A percentile compares a stretch with the other conserved stretches of the same genome.
Evolutionary conservation across 2,329 filamentous ascomycete species (phyloP).

Genomic region (Trichoderma afroharzianum): DNA sequence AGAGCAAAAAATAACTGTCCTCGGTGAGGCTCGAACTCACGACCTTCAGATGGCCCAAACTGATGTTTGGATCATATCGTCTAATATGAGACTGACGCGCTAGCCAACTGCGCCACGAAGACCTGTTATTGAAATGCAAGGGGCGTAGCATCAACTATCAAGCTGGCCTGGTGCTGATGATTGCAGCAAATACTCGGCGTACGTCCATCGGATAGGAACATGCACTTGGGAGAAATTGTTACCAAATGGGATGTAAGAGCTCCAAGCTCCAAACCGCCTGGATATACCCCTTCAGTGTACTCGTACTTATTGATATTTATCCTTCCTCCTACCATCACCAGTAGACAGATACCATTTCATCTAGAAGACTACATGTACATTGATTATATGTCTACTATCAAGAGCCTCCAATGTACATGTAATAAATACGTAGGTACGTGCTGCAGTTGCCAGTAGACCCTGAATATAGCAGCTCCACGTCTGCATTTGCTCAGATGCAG

Average conservation of each 20-base stretch:
- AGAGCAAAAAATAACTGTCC: conserved; percentile 30
- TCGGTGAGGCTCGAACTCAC: conserved; percentile 49
- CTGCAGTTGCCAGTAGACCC: neutral
- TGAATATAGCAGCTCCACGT: neutral
- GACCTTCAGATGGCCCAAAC: conserved; percentile 39
- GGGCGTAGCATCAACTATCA: neutral
- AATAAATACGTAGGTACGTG: too few relatives aligned
- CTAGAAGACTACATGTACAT: too few relatives aligned
- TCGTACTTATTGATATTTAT: neutral
- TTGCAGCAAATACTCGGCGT: neutral
- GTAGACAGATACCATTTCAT: too few relatives aligned
- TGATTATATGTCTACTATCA: too few relatives aligned
- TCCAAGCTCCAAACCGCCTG: neutral
- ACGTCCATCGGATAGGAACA: too few relatives aligned
- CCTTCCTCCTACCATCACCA: neutral
- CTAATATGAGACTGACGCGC: conserved; percentile 26
- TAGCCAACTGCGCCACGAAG: conserved; percentile 30
- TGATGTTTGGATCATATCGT: conserved; percentile 26
- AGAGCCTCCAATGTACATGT: neutral
- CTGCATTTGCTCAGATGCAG: neutral
- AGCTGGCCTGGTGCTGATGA: fast-evolving
- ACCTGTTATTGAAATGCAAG: conserved; percentile 12
- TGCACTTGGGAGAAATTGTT: neutral
- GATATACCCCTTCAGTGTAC: neutral
- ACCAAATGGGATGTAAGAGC: neutral